These are phyloP conservation scores for Saccharomycopsis sp. DNA, from an alignment of 805 yeast species.

Conservation along the genomic window DNA sequence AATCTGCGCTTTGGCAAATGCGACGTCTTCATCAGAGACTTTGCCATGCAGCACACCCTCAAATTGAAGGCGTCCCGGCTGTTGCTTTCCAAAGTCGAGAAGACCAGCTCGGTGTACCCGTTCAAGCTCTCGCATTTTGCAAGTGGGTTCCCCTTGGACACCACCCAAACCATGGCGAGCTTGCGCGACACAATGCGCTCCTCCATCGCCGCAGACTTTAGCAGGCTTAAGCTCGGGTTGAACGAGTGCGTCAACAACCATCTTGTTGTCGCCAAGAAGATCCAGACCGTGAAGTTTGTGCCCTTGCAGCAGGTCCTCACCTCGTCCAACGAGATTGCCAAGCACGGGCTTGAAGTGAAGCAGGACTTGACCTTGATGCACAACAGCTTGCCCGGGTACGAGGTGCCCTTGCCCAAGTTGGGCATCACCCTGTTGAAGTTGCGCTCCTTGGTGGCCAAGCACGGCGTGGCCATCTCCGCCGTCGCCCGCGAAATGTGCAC, in stretches of 20 bases:
- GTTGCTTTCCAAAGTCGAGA: slow-evolving; percentile 62
- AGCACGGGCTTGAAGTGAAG: slow-evolving; percentile 61
- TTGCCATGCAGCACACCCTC: slow-evolving; percentile 64
- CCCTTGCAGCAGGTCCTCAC: slow-evolving; percentile 61
- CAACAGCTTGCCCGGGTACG: slow-evolving; percentile 53
- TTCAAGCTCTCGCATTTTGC: slow-evolving; percentile 75
- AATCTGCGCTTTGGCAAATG: no score
- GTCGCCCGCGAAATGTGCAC: slow-evolving; percentile 79
- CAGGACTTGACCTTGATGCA: slow-evolving; percentile 28
- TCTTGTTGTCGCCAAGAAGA: slow-evolving; percentile 64
- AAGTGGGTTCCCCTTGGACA: slow-evolving; percentile 47
- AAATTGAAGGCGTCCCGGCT: slow-evolving; percentile 68
- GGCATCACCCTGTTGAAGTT: slow-evolving; percentile 64
- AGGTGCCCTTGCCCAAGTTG: slow-evolving; percentile 64
- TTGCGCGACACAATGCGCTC: slow-evolving; percentile 26
- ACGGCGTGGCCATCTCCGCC: slow-evolving; percentile 35
- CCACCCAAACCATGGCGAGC: slow-evolving; percentile 27
- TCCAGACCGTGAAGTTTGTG: slow-evolving; percentile 61
- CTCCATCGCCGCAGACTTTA: slow-evolving; percentile 42
- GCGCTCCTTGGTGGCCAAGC: slow-evolving; percentile 47
- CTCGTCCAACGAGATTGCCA: slow-evolving; percentile 31
- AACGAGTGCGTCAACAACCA: slow-evolving; percentile 74
- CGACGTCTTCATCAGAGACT: slow-evolving; percentile 76
- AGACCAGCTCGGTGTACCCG: slow-evolving; percentile 76
- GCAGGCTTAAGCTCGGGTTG: slow-evolving; percentile 62